A percentile compares a stretch with the other conserved stretches of the same genome.
These are phyloP conservation scores for Dianthus caryophyllus DNA, from an alignment of 148 eudicot genomes.

Conservation along the genomic window DNA sequence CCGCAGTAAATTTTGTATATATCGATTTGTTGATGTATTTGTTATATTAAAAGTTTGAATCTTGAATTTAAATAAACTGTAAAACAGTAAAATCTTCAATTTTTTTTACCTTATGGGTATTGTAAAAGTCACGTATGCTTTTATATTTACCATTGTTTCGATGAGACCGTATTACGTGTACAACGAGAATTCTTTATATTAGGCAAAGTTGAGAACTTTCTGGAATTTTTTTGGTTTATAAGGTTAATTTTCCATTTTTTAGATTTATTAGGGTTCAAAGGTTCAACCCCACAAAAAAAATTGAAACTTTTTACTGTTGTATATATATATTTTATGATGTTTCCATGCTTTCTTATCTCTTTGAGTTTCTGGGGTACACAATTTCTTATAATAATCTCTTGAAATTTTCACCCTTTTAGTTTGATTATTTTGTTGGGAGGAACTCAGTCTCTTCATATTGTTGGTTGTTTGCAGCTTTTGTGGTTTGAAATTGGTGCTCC, in stretches of 20 bases:
- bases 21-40: background rate
- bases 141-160: background rate
- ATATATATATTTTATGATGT: background rate
- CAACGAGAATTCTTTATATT: no score
- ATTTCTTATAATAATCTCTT: constrained; percentile 11
- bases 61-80: constrained; percentile 11
- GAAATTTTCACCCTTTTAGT: background rate
- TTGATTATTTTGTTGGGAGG: constrained; percentile 2
- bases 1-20: no score
- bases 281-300: constrained; percentile 9
- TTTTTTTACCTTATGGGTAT: constrained; percentile 5
- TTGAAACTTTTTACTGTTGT: constrained; percentile 18
- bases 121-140: background rate
- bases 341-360: constrained; percentile 23
- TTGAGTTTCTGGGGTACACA: constrained; percentile 1
- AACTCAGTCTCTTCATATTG: constrained; percentile 1
- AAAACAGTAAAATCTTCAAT: constrained; percentile 4
- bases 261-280: background rate
- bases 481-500: constrained; percentile 4
- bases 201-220: constrained; percentile 16
- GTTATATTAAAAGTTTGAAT: no score
- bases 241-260: constrained; percentile 11
- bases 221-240: constrained; percentile 12
- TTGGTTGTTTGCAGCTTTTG: background rate
- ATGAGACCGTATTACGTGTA: no score